Evolutionary conservation across 805 yeast genomes (phyloP), one percentile per base, ranked within the genome.

Genomic region (Yarrowia bubula): DNA sequence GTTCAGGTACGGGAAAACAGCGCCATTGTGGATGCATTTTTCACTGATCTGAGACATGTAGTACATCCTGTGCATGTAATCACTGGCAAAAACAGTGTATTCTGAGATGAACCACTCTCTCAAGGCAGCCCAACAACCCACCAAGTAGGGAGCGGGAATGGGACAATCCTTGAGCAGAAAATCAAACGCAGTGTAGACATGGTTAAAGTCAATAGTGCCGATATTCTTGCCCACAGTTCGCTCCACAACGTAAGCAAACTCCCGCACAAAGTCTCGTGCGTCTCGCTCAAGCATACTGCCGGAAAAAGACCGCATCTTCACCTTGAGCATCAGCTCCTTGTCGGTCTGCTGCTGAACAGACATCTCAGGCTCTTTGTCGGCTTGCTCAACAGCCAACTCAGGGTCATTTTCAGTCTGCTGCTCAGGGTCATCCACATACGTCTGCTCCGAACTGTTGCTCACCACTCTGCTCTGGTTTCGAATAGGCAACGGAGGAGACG

Each of bases 181-280:
- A 9, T 15, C 15, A 31, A 53, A 53, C 8, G 15, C 9, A 7
- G 43, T 22, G 37, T 53, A 53, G 15, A 41, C 28, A n/a, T n/a
- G n/a, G 11, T 15, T n/a, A 8, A 53, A 53, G 14, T 39, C 38
- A 2, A 53, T n/a, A 7, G 28, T 22, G 4, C 13, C 46, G 10
- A n/a, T 4, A 3, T 14, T 8, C 22, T 53, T 53, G 5, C 61
- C 61, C 13, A 53, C 47, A 3, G 33, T 14, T n/a, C 47, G 46
- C 3, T 41, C n/a, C 3, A 53, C 61, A 7, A 39, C 13, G 5
- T n/a, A 15, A 5, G 8, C 42, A 38, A 53, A 39, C 39, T 39
- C 11, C n/a, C 38, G 14, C 11, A 53, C 38, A 39, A 53, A 53
- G 47, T 53, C 61, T 1, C 61, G 61, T 0, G 61, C 61, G 10